These are phyloP conservation scores for Diaporthe nobilis DNA, from an alignment of 2,329 filamentous ascomycete species.

Conservation along the genomic window DNA sequence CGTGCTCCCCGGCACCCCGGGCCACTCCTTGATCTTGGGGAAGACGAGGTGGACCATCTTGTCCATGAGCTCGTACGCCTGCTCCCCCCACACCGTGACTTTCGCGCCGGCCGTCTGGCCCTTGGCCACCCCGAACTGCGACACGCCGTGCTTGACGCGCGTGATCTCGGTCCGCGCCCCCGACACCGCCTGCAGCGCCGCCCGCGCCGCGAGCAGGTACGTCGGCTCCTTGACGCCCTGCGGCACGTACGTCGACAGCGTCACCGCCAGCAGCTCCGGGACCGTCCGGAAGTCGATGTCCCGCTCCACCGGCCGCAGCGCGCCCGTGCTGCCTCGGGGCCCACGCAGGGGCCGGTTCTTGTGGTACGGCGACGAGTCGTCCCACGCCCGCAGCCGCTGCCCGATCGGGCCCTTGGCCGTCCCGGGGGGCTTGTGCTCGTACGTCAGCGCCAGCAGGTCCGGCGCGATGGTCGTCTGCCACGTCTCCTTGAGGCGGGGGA, in stretches of 20 bases:
- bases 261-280: constrained; percentile 84
- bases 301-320: constrained; percentile 79
- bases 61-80: constrained; percentile 90
- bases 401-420: constrained; percentile 66
- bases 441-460: constrained; percentile 90
- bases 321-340: constrained; percentile 80
- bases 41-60: constrained; percentile 92
- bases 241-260: constrained; percentile 82
- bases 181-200: constrained; percentile 88
- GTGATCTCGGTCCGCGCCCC: constrained; percentile 81
- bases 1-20: constrained; percentile 74
- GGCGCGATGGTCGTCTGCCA: constrained; percentile 88
- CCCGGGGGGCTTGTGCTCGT: constrained; percentile 87
- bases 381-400: constrained; percentile 85
- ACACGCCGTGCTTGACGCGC: constrained; percentile 77
- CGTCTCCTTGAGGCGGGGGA: constrained; percentile 89
- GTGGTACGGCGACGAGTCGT: constrained; percentile 93
- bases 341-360: constrained; percentile 89
- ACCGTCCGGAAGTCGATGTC: constrained; percentile 87
- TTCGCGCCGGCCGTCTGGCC: constrained; percentile 83
- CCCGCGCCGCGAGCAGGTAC: constrained; percentile 84
- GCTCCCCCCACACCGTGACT: constrained; percentile 81
- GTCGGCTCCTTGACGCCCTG: constrained; percentile 78
- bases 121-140: constrained; percentile 80
- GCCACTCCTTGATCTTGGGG: constrained; percentile 97